Evolutionary conservation across 495 filamentous ascomycete species (phyloP), one percentile per base, ranked within the genome.

Genomic region (Delitschia confertaspora): DNA sequence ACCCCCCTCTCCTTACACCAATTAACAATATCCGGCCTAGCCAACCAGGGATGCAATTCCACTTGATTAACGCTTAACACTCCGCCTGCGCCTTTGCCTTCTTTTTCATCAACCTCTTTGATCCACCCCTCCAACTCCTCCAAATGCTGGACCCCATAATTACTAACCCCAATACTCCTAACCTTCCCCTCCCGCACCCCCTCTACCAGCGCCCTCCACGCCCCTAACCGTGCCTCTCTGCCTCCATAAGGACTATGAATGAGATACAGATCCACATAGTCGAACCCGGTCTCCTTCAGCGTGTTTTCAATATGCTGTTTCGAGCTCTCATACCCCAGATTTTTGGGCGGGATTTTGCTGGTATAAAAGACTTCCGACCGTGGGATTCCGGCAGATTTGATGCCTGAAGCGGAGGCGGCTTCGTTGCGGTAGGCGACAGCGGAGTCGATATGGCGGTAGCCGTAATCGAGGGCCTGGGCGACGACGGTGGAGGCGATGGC

Each of bases 1-100:
- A 89, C 70, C 14, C 77, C 76, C 21, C 80, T 68, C 56, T 77
- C 68, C 44, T 70, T 55, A 51, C 81, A 80, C 82, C 88, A 94
- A 35, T 76, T 69, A 8, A 78, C 77, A 21, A 96, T 81, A 52
- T 91, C 83, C 5, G 69, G 67, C 8, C 88, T 69, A 3, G 76
- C 68, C n/a, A 82, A 76, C 85, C 85, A 94, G 0, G 88, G 88
- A 58, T 96, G 89, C 13, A 95, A 66, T 65, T 95, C 88, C 57
- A 85, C 84, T 61, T 94, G 88, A 8, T 83, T 85, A 6, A 94
- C 83, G 37, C 76, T 79, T 55, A 95, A 71, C 16, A 85, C 65
- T 2, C 84, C 85, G 8, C 82, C 85, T 39, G 72, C 77, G 6
- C 81, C 83, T 49, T 73, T 70, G 3, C 73, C 72, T 41, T 76